These are phyloP conservation scores for Boletus subcaerulescens DNA, from an alignment of 768 basidiomycete species.

Conservation along the genomic window DNA sequence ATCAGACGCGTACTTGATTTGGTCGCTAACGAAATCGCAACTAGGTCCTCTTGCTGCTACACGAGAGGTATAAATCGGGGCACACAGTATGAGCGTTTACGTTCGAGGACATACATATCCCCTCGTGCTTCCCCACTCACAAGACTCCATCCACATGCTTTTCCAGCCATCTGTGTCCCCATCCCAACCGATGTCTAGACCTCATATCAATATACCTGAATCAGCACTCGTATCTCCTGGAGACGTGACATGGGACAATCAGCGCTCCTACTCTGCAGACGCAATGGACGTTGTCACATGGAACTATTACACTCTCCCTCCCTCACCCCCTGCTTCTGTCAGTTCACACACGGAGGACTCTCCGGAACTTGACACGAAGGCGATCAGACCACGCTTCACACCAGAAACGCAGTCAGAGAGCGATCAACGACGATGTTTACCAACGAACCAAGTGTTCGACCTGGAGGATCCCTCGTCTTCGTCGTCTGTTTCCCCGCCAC, in stretches of 20 bases:
- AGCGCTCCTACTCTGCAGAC: constrained; percentile 34
- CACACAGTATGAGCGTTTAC: constrained; percentile 16
- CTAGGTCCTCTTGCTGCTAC: constrained; percentile 25
- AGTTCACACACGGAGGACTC: constrained; percentile 44
- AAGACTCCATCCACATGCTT: constrained; percentile 10
- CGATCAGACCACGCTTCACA: constrained; percentile 52
- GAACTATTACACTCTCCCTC: constrained; percentile 48
- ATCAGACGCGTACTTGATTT: constrained; percentile 34
- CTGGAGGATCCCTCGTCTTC: constrained; percentile 36
- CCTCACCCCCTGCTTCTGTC: constrained; percentile 48
- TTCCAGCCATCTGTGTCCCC: constrained; percentile 18
- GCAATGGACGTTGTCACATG: constrained; percentile 41
- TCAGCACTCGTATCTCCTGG: constrained; percentile 49
- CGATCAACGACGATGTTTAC: constrained; percentile 54
- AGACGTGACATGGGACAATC: constrained; percentile 50
- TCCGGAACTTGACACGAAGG: constrained; percentile 41
- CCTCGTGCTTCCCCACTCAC: constrained; percentile 11
- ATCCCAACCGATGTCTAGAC: constrained; percentile 43
- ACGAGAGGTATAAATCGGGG: constrained; percentile 33
- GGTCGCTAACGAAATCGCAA: constrained; percentile 28
- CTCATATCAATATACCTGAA: constrained; percentile 57
- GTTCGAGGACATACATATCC: constrained; percentile 22
- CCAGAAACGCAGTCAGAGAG: constrained; percentile 43
- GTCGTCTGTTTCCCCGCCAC: constrained; percentile 31
- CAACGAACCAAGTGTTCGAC: constrained; percentile 75